Base-by-base conservation (phyloP, 352 stramenopile genomes). In the Globisporangium emineosum region DNA sequence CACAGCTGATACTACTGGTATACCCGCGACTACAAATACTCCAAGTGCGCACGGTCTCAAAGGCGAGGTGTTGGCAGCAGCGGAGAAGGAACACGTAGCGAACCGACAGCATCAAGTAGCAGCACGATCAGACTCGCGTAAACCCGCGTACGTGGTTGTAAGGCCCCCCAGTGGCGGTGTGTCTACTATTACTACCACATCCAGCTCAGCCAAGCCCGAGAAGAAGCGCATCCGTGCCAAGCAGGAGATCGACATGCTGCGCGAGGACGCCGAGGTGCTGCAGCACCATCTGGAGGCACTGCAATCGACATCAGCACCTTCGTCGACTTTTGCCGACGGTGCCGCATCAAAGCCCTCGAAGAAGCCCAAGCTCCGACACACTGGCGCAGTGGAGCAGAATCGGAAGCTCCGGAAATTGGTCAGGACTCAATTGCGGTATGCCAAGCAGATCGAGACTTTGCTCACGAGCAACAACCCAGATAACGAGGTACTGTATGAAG, bases 401-500 rank as follows among this genome's bases (percentile, higher is more conserved):
- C 60, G 37, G 12, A 21, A 59, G 40, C 60, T 65, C 15, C 60
- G 60, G 4, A 33, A 51, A 35, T 27, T 21, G 3, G 47, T 65
- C 32, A 27, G 45, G 15, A 27, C 51, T 9, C 60, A 65, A 9
- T 27, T 50, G 1, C 32, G 47, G 49, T 21, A 59, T n/a, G 13
- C 60, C 6, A 57, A 19, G 3, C 37, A 45, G 27, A 52, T 63
- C 3, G 27, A 51, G 13, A 35, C 8, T 19, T 50, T n/a, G 23
- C 30, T 64, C 8, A 42, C 17, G 35, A n/a, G 3, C 53, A 60
- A 49, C 5, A 21, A 5, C 19, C 21, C 23, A 12, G 10, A 23
- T 21, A 10, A 60, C 5, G 53, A 53, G 30, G 49, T 40, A 56
- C n/a, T 42, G n/a, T n/a, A n/a, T n/a, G n/a, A n/a, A n/a, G n/a